Evolutionary conservation across 495 filamentous ascomycete genomes (phyloP).

Genomic region (Trichocladium uniseriatum): DNA sequence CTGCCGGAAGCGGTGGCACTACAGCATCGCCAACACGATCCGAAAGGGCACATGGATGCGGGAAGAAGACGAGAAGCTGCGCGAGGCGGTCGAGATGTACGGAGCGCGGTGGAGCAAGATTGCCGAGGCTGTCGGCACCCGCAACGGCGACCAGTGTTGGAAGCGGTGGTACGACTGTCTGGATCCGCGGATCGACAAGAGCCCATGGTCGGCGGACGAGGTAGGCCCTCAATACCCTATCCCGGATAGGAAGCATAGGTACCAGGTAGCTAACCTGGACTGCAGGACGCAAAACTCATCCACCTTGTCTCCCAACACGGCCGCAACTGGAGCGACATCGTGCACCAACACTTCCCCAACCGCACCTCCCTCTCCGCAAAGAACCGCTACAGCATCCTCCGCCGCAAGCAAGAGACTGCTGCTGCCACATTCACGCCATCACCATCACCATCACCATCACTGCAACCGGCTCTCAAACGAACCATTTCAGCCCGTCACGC

Average conservation of each 20-base stretch:
- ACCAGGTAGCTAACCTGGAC: too few species aligned
- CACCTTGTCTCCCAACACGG: constrained; percentile 20
- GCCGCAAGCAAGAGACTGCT: constrained; percentile 9
- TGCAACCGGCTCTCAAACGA: too few species aligned
- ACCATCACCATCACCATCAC: too few species aligned
- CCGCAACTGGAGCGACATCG: constrained; percentile 32
- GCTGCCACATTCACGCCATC: too few species aligned
- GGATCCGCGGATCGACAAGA: constrained; percentile 26
- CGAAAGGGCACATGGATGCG: constrained; percentile 33
- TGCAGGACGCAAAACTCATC: constrained; percentile 25
- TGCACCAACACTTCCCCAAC: constrained; percentile 24
- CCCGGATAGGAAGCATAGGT: neutral
- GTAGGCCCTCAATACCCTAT: constrained; percentile 7
- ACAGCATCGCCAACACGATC: constrained; percentile 31
- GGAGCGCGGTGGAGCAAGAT: constrained; percentile 31
- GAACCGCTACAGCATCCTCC: constrained; percentile 29
- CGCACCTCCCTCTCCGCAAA: constrained; percentile 31
- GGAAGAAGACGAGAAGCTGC: constrained; percentile 33
- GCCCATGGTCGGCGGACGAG: constrained; percentile 26
- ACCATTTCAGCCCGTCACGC: neutral
- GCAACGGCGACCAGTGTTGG: constrained; percentile 30
- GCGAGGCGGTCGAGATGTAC: constrained; percentile 26
- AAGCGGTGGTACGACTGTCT: constrained; percentile 30
- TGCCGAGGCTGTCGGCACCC: constrained; percentile 20
- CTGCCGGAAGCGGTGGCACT: constrained; percentile 35